Base-by-base conservation (phyloP, 257 asterid species). In the Echites panduratus region DNA sequence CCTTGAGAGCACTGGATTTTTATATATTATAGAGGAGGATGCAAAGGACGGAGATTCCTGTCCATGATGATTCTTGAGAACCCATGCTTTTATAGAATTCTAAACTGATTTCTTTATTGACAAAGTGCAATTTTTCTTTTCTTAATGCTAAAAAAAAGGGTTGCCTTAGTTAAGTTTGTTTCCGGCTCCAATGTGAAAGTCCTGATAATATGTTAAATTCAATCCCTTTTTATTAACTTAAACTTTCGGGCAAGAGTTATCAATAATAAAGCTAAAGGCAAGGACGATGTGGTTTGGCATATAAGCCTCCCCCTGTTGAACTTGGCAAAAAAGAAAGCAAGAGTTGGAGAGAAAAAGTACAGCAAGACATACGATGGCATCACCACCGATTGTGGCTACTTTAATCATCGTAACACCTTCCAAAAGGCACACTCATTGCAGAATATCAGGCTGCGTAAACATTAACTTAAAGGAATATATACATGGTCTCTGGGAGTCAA, bases 51-150 rank as follows among this genome's bases (percentile, higher is more conserved):
- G 38, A 32, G 38, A 32, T 32, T 32, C 38, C 38, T 32, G 1
- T 49, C 20, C 14, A 4, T 0, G 41, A 59, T 71, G 68, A 71
- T 26, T 71, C 57, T 43, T 9, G n/a, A 38, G 27, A 24, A 26
- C 24, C 24, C 66, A 66, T 62, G 75, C 64, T 73, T 47, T 78
- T 68, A n/a, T 40, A 29, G 24, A 70, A 78, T 62, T 61, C 70
- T 53, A 70, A 35, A 47, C 74, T 82, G 70, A 70, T 53, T 74
- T 64, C 63, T 72, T 81, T 80, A 81, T 79, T 81, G 84, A 79
- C 77, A 50, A 32, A 76, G 41, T 72, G 63, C 62, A 24, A 45
- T 64, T 52, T 72, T 72, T 49, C 7, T 70, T 71, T 61, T 41
- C 49, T 49, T 41, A 70, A 26, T 66, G 72, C 43, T 19, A 1